Conservation (phyloP, 129 eudicot species). For the Cynara cardunculus region DNA sequence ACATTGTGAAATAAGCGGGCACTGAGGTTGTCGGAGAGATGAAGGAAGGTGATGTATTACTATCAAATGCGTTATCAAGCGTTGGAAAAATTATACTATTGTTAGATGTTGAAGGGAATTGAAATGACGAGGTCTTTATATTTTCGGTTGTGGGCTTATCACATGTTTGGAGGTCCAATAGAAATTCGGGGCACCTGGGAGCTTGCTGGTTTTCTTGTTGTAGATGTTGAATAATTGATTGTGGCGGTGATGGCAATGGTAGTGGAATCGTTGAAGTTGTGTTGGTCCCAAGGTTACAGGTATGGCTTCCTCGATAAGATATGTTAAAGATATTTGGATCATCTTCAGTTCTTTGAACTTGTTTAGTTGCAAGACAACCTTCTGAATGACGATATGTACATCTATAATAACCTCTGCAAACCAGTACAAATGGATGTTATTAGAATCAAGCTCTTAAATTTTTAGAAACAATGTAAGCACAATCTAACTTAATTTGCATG, state of each 20-base stretch:
- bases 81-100: not conserved
- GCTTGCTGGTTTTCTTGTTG: slow-evolving; percentile 18
- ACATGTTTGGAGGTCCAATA: slow-evolving; percentile 30
- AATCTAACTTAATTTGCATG: not conserved
- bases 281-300: slow-evolving; percentile 41
- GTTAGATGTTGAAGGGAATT: slow-evolving; percentile 36
- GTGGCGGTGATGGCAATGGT: not conserved
- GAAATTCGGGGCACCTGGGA: slow-evolving; percentile 2
- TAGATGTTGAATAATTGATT: slow-evolving; percentile 4
- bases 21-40: slow-evolving; percentile 28
- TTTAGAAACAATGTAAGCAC: not conserved
- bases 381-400: slow-evolving; percentile 50
- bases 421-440: not conserved
- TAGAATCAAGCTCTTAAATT: not conserved
- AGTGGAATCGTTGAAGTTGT: not conserved
- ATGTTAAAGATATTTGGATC: slow-evolving; percentile 53
- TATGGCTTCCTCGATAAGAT: slow-evolving; percentile 68
- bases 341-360: slow-evolving; percentile 58
- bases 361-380: slow-evolving; percentile 71
- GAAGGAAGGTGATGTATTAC: slow-evolving; percentile 25
- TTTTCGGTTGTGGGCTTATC: slow-evolving; percentile 10
- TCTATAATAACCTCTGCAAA: slow-evolving; percentile 78
- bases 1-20: slow-evolving; percentile 23
- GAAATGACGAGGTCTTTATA: slow-evolving; percentile 9
- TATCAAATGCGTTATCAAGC: slow-evolving; percentile 10